Percentiles rank a stretch among this genome's conserved stretches.
Conservation (phyloP, 257 asterid genomes). For the Phtheirospermum japonicum region DNA sequence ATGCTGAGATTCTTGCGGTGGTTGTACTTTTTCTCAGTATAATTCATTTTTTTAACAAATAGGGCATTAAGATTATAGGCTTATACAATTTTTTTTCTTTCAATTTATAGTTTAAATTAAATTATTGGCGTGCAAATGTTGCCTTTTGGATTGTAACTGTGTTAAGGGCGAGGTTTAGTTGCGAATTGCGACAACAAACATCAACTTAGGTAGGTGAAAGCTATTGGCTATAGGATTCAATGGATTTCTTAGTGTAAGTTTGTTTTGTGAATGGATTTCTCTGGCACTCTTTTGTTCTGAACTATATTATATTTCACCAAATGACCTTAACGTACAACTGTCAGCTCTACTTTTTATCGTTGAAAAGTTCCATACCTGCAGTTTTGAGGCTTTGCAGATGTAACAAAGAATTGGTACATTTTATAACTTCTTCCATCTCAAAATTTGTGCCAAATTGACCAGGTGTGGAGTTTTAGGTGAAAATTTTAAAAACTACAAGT, state of each 20-base stretch:
- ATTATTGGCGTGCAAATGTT: background rate
- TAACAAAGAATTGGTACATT: background rate
- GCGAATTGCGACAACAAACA: slow-evolving; percentile 4
- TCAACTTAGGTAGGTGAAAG: slow-evolving; percentile 7
- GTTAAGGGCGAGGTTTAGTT: too few species aligned
- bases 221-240: background rate
- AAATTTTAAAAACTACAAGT: background rate
- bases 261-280: background rate
- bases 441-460: background rate
- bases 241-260: background rate
- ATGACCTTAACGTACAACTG: background rate
- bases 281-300: background rate
- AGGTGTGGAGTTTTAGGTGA: background rate
- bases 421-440: background rate
- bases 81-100: background rate
- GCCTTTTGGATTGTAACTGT: slow-evolving; percentile 12
- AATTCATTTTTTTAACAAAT: background rate
- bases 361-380: background rate
- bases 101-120: background rate
- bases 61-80: background rate
- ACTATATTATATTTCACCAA: background rate
- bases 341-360: slow-evolving; percentile 9
- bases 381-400: background rate
- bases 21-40: slow-evolving; percentile 13
- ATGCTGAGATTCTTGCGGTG: slow-evolving; percentile 14